phyloP scores from a whole-genome alignment of 2,329 filamentous ascomycete genomes.

The Colletotrichum cereale region DNA sequence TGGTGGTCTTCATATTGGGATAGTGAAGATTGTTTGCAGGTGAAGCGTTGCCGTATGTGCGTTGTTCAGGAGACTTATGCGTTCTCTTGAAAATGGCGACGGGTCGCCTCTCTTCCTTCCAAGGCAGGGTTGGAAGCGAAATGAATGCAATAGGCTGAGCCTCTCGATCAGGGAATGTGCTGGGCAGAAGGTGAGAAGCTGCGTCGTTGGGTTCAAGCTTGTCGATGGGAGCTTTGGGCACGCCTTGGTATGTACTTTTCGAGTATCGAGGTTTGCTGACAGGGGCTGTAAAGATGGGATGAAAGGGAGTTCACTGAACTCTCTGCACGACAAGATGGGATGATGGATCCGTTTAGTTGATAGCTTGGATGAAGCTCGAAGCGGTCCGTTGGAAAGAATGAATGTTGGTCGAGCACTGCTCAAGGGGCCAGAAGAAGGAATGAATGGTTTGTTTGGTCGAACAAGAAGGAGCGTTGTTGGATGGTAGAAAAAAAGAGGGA shows the following conservation, averaged over 20 bases:
- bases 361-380: conserved; percentile 32
- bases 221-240: conserved; percentile 33
- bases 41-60: conserved; percentile 2
- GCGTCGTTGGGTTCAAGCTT: conserved; percentile 19
- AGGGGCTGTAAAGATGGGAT: conserved; percentile 31
- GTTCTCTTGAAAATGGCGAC: conserved; percentile 18
- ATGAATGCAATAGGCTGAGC: conserved; percentile 34
- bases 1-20: conserved; percentile 58
- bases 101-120: conserved; percentile 12
- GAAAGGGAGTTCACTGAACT: conserved; percentile 40
- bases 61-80: conserved; percentile 27
- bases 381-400: conserved; percentile 33
- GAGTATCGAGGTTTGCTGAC: conserved; percentile 20
- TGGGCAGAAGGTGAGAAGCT: conserved; percentile 27
- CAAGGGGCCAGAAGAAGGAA: conserved; percentile 35
- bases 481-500: conserved; percentile 22
- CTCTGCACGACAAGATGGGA: conserved; percentile 32
- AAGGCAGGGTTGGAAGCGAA: conserved; percentile 39
- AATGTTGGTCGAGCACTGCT: conserved; percentile 41
- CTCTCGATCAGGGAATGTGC: conserved; percentile 38
- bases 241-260: conserved; percentile 27
- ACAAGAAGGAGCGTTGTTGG: conserved; percentile 40
- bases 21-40: conserved; percentile 20
- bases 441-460: conserved; percentile 36
- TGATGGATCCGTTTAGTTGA: conserved; percentile 28